These are phyloP conservation scores for Agrocybe chaxingu DNA, from an alignment of 768 basidiomycete genomes.

Conservation along the genomic window DNA sequence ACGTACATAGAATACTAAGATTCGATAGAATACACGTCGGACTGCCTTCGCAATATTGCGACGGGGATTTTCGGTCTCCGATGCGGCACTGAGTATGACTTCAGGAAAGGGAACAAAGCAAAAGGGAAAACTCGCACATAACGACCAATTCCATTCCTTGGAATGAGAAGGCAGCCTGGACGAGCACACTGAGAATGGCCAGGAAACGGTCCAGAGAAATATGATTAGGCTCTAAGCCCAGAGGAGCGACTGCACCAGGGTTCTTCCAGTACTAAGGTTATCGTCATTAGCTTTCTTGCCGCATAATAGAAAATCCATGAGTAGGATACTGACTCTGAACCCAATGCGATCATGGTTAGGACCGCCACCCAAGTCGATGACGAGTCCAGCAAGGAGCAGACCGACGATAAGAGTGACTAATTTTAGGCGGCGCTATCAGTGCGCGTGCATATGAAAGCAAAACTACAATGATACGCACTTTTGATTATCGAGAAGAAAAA, in stretches of 20 bases:
- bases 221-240: conserved; percentile 35
- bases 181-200: conserved; percentile 39
- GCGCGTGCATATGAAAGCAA: background rate
- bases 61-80: conserved; percentile 75
- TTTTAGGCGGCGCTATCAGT: background rate
- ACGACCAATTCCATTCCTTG: conserved; percentile 76
- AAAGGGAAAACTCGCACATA: conserved; percentile 36
- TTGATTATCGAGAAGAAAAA: conserved; percentile 68
- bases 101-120: background rate
- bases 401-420: conserved; percentile 58
- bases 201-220: conserved; percentile 47
- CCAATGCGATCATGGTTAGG: conserved; percentile 65
- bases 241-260: conserved; percentile 57
- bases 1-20: conserved; percentile 71
- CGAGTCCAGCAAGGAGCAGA: conserved; percentile 59
- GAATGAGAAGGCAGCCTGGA: conserved; percentile 69
- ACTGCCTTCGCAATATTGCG: conserved; percentile 79
- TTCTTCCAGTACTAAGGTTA: conserved; percentile 58
- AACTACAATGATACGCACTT: conserved; percentile 31
- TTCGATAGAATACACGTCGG: conserved; percentile 75
- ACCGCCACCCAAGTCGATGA: conserved; percentile 78
- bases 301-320: background rate
- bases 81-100: conserved; percentile 50
- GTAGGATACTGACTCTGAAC: conserved; percentile 48
- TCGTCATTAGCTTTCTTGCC: background rate